Conservation (phyloP, 768 basidiomycete genomes). For the Sarcodon sp. region DNA sequence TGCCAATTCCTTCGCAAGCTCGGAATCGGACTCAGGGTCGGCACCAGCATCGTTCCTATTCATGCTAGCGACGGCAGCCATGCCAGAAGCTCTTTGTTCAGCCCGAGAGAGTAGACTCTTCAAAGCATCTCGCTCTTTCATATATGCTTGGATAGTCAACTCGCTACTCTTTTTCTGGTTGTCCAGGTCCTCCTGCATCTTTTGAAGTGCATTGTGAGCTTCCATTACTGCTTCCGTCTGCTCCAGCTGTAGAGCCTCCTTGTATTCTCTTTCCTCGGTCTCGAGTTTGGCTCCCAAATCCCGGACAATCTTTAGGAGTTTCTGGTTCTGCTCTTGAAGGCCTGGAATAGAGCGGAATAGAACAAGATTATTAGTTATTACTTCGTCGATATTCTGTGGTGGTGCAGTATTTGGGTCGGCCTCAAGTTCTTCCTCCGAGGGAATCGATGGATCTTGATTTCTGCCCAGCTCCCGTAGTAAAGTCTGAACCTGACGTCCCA, state of each 20-base stretch:
- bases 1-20: slow-evolving; percentile 46
- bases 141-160: slow-evolving; percentile 61
- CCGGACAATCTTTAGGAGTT: slow-evolving; percentile 70
- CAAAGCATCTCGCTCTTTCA: slow-evolving; percentile 82
- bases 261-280: slow-evolving; percentile 66
- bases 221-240: slow-evolving; percentile 74
- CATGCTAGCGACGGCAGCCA: neutral
- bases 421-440: slow-evolving; percentile 49
- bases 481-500: slow-evolving; percentile 72
- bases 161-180: slow-evolving; percentile 61
- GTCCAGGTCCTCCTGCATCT: slow-evolving; percentile 68
- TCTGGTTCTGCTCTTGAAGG: slow-evolving; percentile 89
- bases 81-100: slow-evolving; percentile 18
- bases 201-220: slow-evolving; percentile 78
- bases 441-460: slow-evolving; percentile 74
- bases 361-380: slow-evolving; percentile 85
- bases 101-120: slow-evolving; percentile 57
- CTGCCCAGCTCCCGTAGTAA: slow-evolving; percentile 72
- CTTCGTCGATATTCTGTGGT: slow-evolving; percentile 50
- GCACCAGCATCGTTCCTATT: slow-evolving; percentile 18
- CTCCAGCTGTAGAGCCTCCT: slow-evolving; percentile 55
- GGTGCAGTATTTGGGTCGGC: slow-evolving; percentile 28
- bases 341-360: slow-evolving; percentile 69
- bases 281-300: slow-evolving; percentile 82
- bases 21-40: slow-evolving; percentile 16